Evolutionary conservation across 2,329 filamentous ascomycete genomes (phyloP).

Genomic region (Pseudogymnoascus sp.): DNA sequence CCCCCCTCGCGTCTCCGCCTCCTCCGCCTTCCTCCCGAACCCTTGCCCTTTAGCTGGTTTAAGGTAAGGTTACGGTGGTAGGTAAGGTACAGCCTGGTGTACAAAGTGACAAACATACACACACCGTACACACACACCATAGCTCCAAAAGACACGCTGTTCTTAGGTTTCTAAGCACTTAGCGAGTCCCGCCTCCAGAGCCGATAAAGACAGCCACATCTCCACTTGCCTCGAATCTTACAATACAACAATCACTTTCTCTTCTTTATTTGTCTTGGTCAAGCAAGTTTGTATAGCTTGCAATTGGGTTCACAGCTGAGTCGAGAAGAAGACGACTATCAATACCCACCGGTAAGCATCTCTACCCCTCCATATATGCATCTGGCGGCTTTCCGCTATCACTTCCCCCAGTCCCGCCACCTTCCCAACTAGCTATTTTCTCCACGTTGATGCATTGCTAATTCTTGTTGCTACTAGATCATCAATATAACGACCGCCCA

Average conservation of each 20-base stretch:
- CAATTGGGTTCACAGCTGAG: slow-evolving; percentile 5
- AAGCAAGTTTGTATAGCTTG: slow-evolving; percentile 7
- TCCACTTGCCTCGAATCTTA: background rate
- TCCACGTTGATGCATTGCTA: background rate
- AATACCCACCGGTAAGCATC: background rate
- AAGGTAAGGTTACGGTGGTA: slow-evolving; percentile 7
- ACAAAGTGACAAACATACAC: slow-evolving; percentile 5
- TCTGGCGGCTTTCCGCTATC: background rate
- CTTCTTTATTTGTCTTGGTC: slow-evolving; percentile 7
- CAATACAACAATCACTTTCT: background rate
- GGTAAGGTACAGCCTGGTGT: background rate
- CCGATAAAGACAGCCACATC: slow-evolving; percentile 6
- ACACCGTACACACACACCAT: background rate
- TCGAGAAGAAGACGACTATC: slow-evolving; percentile 1
- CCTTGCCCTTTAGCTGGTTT: background rate
- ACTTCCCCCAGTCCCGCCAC: slow-evolving; percentile 2
- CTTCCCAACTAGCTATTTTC: background rate
- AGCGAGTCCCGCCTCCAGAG: background rate
- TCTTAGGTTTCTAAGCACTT: slow-evolving; percentile 9
- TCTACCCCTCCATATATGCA: background rate
- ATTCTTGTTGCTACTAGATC: background rate
- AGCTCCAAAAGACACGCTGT: slow-evolving; percentile 10
- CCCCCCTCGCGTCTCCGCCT: background rate
- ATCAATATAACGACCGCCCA: slow-evolving; percentile 7
- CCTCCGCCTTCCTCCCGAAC: background rate